Evolutionary conservation across 2,329 filamentous ascomycete species (phyloP).

Genomic region (Cladorrhinum sp.): DNA sequence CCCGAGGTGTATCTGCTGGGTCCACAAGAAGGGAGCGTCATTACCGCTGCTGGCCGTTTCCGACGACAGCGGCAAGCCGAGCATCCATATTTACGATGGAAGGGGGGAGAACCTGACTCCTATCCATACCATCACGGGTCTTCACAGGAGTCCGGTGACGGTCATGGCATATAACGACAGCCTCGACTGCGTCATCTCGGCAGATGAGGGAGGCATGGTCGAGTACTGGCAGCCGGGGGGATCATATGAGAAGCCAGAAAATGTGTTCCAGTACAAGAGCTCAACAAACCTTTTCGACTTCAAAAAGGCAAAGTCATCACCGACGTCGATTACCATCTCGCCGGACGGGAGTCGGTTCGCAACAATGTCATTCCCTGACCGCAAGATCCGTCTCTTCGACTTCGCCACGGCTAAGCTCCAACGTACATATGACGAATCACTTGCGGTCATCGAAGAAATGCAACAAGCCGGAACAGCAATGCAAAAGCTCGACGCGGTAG

Average conservation of each 20-base stretch:
- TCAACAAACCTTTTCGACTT: constrained; percentile 94
- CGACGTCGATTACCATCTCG: constrained; percentile 78
- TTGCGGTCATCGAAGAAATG: constrained; percentile 87
- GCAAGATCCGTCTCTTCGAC: constrained; percentile 90
- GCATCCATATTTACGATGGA: constrained; percentile 84
- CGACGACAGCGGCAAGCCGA: constrained; percentile 61
- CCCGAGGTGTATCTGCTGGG: constrained; percentile 84
- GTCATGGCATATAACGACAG: constrained; percentile 86
- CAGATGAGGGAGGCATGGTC: constrained; percentile 86
- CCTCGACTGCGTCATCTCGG: constrained; percentile 87
- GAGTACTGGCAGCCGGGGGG: constrained; percentile 90
- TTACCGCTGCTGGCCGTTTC: constrained; percentile 82
- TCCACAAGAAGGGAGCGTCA: constrained; percentile 84
- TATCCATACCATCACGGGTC: constrained; percentile 69
- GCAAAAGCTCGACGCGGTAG: constrained; percentile 80
- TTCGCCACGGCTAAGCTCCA: constrained; percentile 85
- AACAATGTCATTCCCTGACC: constrained; percentile 86
- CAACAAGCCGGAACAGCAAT: constrained; percentile 86
- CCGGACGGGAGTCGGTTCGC: constrained; percentile 83
- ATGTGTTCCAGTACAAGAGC: constrained; percentile 90
- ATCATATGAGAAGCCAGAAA: constrained; percentile 84
- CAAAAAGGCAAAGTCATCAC: constrained; percentile 87
- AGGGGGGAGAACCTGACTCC: constrained; percentile 75
- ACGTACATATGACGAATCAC: constrained; percentile 91
- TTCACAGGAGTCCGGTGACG: constrained; percentile 80